A percentile compares a stretch with the other conserved stretches of the same genome.
phyloP scores from a whole-genome alignment of 2,329 filamentous ascomycete species.

The Metarhizium robertsii region DNA sequence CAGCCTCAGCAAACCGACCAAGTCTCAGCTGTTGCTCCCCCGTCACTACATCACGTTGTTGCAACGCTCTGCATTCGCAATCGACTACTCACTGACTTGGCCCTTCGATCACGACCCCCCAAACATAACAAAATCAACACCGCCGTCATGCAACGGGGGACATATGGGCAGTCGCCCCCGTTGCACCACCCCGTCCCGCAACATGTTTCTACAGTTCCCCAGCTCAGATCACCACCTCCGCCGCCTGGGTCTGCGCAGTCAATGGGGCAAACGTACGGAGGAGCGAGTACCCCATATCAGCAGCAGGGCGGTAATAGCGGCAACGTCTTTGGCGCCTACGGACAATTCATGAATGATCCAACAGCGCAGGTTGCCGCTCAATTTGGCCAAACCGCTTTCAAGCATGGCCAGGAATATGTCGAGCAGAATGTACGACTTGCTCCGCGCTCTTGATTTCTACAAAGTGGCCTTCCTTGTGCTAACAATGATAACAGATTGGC shows the following conservation, averaged over 20 bases:
- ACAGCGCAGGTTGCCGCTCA: slow-evolving; percentile 92
- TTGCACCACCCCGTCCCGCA: slow-evolving; percentile 96
- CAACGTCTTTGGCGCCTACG: slow-evolving; percentile 63
- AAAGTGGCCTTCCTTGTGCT: slow-evolving; percentile 1
- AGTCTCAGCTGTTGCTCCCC: not conserved
- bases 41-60: not conserved
- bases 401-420: slow-evolving; percentile 85
- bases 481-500: slow-evolving; percentile 33
- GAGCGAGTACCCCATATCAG: slow-evolving; percentile 57
- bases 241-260: slow-evolving; percentile 63
- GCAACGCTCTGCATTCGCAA: not conserved
- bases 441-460: not conserved
- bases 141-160: slow-evolving; percentile 68
- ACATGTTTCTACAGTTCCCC: slow-evolving; percentile 95
- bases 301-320: slow-evolving; percentile 44
- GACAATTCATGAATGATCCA: slow-evolving; percentile 91
- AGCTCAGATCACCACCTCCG: slow-evolving; percentile 87
- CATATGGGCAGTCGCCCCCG: slow-evolving; percentile 82
- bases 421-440: slow-evolving; percentile 75
- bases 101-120: not conserved
- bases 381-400: slow-evolving; percentile 84
- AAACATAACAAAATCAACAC: not conserved
- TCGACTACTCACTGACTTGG: not conserved
- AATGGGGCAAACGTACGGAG: slow-evolving; percentile 52
- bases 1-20: slow-evolving; percentile 7